phyloP scores from a whole-genome alignment of 1,139 yeast species.

The Nakaseomyces kungkrabaensis region DNA sequence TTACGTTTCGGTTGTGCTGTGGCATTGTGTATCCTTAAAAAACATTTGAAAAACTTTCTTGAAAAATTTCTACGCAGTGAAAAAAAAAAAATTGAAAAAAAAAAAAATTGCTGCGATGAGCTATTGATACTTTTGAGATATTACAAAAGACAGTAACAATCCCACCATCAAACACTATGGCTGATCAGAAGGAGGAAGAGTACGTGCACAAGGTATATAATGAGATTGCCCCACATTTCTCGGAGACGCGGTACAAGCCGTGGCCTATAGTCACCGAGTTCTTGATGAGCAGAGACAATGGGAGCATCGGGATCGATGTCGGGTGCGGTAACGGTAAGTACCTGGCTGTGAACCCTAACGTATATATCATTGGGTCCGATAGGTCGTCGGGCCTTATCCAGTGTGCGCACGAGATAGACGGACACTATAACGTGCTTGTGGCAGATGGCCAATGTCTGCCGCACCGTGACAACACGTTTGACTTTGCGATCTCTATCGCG shows the following conservation, averaged over 20 bases:
- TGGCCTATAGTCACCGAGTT: conserved; percentile 92
- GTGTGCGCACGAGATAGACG: conserved; percentile 51
- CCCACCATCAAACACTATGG: conserved; percentile 22
- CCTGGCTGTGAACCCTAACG: conserved; percentile 53
- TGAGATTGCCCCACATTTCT: conserved; percentile 85
- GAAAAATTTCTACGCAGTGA: too few species aligned
- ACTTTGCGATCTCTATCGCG: conserved; percentile 91
- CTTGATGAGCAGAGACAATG: conserved; percentile 35
- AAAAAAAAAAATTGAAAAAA: neutral
- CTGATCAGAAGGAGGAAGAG: conserved; percentile 55
- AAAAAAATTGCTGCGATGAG: conserved; percentile 10
- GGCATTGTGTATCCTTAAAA: neutral
- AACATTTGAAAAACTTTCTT: neutral
- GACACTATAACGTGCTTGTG: conserved; percentile 42
- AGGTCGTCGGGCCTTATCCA: conserved; percentile 64
- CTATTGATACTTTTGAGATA: neutral
- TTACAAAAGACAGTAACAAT: too few species aligned
- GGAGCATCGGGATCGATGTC: conserved; percentile 56
- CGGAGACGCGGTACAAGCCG: conserved; percentile 88
- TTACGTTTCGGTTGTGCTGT: neutral
- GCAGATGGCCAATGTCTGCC: conserved; percentile 75
- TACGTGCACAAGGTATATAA: conserved; percentile 87
- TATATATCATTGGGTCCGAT: conserved; percentile 74
- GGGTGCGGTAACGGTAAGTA: conserved; percentile 98
- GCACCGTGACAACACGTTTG: conserved; percentile 50